phyloP scores from a whole-genome alignment of 2,329 filamentous ascomycete genomes.

The Pestalotiopsis sp. region DNA sequence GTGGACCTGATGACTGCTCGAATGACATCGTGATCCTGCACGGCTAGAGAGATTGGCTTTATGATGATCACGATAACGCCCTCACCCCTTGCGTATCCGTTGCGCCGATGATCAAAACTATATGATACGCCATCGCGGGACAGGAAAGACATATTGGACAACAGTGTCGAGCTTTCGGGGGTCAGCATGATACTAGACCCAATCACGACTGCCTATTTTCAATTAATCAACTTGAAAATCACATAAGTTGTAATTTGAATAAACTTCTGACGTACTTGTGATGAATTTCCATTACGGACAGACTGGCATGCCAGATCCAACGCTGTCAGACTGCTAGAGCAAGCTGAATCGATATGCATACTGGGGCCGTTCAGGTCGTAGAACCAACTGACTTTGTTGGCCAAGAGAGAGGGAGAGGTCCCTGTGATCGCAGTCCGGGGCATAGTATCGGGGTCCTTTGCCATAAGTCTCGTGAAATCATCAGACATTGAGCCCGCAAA shows the following conservation, averaged over 20 bases:
- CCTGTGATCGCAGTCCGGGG: background rate
- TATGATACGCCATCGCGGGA: conserved; percentile 32
- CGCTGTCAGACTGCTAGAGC: conserved; percentile 32
- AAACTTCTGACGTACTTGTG: background rate
- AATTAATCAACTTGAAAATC: background rate
- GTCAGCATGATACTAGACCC: conserved; percentile 27
- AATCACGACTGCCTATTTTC: conserved; percentile 27
- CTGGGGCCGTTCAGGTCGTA: conserved; percentile 35
- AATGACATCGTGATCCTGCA: conserved; percentile 39
- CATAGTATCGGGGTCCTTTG: background rate
- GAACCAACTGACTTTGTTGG: conserved; percentile 38
- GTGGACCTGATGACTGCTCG: conserved; percentile 32
- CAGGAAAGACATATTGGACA: conserved; percentile 32
- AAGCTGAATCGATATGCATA: conserved; percentile 36
- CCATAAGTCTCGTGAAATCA: background rate
- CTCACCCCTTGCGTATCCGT: conserved; percentile 44
- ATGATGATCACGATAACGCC: conserved; percentile 50
- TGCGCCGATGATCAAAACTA: conserved; percentile 11
- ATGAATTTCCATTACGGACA: conserved; percentile 6
- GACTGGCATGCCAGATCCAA: conserved; percentile 23
- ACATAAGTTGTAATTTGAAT: no score
- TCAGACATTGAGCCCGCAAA: background rate
- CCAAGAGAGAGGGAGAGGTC: background rate
- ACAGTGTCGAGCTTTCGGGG: conserved; percentile 19
- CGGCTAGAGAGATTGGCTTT: conserved; percentile 47